A percentile compares a stretch with the other conserved stretches of the same genome.
Conservation (phyloP, 106 monocot genomes). For the Chionographis japonica region DNA sequence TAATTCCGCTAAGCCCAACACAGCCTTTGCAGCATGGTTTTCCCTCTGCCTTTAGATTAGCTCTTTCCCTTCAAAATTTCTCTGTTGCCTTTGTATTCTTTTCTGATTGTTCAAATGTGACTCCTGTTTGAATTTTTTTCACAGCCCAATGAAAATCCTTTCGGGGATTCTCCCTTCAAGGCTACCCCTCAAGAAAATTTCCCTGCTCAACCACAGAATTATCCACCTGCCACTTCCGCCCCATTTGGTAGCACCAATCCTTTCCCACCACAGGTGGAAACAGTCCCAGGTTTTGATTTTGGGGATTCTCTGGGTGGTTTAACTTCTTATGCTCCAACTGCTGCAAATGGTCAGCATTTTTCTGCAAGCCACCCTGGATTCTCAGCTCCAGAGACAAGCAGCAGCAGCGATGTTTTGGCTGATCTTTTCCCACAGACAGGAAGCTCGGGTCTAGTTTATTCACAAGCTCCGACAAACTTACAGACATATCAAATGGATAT, state of each 20-base stretch:
- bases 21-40: no score
- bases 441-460: constrained; percentile 2
- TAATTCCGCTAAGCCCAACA: no score
- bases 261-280: constrained; percentile 7
- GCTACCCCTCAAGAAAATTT: constrained; percentile 22
- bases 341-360: constrained; percentile 7
- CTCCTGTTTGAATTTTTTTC: background rate
- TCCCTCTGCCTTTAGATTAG: background rate
- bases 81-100: background rate
- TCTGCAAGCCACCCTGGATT: constrained; percentile 1
- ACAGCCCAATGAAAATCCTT: constrained; percentile 44
- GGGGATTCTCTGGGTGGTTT: constrained; percentile 18
- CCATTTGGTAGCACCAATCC: background rate
- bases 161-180: constrained; percentile 48
- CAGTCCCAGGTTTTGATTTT: constrained; percentile 19
- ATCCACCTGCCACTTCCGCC: background rate
- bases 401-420: constrained; percentile 24
- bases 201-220: constrained; percentile 11
- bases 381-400: constrained; percentile 11
- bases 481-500: constrained; percentile 4
- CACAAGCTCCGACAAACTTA: constrained; percentile 6
- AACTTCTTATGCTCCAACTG: constrained; percentile 1
- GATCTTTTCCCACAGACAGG: constrained; percentile 11
- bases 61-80: background rate
- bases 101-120: background rate